A percentile compares a stretch with the other conserved stretches of the same genome.
These are phyloP conservation scores for Aspergillus sp. DNA, from an alignment of 2,329 filamentous ascomycete genomes.

Conservation along the genomic window DNA sequence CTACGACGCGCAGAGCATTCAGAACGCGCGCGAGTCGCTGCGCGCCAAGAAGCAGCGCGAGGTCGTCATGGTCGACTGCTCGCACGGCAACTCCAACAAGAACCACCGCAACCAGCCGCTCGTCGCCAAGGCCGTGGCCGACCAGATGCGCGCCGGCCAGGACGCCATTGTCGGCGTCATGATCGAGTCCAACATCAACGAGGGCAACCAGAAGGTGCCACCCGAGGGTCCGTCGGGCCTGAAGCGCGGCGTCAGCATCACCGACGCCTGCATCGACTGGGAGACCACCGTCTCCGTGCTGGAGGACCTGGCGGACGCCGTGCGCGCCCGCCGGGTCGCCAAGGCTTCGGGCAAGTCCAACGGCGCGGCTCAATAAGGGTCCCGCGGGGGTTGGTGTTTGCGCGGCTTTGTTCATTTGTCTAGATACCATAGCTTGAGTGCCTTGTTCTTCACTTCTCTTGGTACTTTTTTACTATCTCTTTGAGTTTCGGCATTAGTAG, in stretches of 20 bases:
- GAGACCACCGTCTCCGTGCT: conserved; percentile 77
- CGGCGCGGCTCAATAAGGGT: conserved; percentile 15
- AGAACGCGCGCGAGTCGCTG: conserved; percentile 73
- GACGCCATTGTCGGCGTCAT: conserved; percentile 91
- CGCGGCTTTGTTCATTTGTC: conserved; percentile 5
- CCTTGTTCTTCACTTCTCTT: conserved; percentile 6
- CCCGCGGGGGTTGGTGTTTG: not conserved
- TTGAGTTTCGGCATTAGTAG: not conserved
- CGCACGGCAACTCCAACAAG: conserved; percentile 96
- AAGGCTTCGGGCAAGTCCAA: conserved; percentile 28
- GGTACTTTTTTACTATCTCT: conserved; percentile 3
- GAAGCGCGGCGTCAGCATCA: conserved; percentile 90
- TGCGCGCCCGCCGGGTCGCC: conserved; percentile 68
- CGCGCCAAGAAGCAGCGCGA: conserved; percentile 79
- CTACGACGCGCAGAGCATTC: conserved; percentile 83
- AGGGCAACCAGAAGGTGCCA: conserved; percentile 85
- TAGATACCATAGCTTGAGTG: conserved; percentile 21
- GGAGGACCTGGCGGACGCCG: conserved; percentile 80
- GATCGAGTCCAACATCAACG: conserved; percentile 98
- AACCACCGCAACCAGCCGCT: conserved; percentile 96
- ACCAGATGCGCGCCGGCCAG: conserved; percentile 86
- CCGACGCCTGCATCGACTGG: conserved; percentile 95
- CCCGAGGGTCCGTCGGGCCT: conserved; percentile 73
- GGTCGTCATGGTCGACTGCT: conserved; percentile 98
- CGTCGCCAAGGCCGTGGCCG: conserved; percentile 76